Base-by-base conservation (phyloP, 2,329 filamentous ascomycete species). In the Teratosphaeria viscida region DNA sequence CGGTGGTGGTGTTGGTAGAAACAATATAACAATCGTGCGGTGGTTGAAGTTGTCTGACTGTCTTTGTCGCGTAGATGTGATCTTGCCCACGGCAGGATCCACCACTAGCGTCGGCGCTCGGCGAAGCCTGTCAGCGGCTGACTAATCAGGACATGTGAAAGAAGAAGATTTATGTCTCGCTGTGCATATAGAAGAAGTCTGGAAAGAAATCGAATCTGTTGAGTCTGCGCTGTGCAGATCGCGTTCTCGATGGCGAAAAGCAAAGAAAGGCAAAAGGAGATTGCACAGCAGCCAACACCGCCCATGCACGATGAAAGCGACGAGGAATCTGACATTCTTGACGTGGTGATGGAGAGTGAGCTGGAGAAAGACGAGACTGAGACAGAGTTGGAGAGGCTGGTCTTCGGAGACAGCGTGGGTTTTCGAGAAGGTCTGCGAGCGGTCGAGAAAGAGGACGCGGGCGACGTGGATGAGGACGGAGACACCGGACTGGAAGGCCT, bases 371-470 rank as follows among this genome's bases (percentile, higher is more conserved):
- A 70, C 56, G 68, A 66, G 39, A 65, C 63, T 5, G 70, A 72
- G 62, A 62, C 64, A 61, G 70, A 72, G 66, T 61, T 72, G 43
- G 92, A 96, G 77, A 84, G 86, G 64, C 78, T 96, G 63, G 88
- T 99, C 3, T 89, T 99, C 63, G 94, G 94, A 59, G 89, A 95
- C 75, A 85, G 87, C 54, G 82, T 84, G n/a, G 89, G 86, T 37
- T 97, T 97, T 73, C 82, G 86, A 60, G 81, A 87, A 60, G 86
- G 87, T 52, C 77, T 97, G 57, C 88, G 87, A 76, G 59, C 74
- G 72, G 12, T 69, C 14, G 53, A 55, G 29, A 34, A 52, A 27
- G n/a, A 55, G 72, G 58, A 74, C 74, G 65, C 63, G 2, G 75
- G 76, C 16, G 76, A 76, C 3, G 78, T 79, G 2, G 80, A 76